Percentiles rank a stretch among this genome's conserved stretches.
Evolutionary conservation across 2,329 filamentous ascomycete species (phyloP).

Genomic region (Seiridium unicorne): DNA sequence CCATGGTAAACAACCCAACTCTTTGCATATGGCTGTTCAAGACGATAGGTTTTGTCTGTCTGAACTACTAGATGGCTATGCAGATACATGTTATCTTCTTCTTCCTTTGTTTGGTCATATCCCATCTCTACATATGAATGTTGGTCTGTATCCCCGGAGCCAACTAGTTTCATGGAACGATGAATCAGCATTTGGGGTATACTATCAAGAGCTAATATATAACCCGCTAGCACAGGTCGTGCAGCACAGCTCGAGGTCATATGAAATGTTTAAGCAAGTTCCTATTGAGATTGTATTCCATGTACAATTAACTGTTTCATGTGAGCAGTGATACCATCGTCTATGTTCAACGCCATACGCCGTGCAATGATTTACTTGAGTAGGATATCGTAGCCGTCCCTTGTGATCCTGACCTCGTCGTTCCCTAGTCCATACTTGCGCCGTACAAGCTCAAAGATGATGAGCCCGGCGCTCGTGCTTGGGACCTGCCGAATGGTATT

Average conservation of each 20-base stretch:
- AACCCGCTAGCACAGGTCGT: too few species aligned
- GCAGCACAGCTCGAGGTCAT: too few species aligned
- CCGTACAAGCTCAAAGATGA: constrained; percentile 75
- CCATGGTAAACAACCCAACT: background rate
- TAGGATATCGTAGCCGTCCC: constrained; percentile 70
- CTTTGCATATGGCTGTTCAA: background rate
- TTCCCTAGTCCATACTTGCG: constrained; percentile 66
- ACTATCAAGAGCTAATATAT: too few species aligned
- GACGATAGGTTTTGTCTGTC: background rate
- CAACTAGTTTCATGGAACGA: too few species aligned
- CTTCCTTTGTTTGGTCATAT: too few species aligned
- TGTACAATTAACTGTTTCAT: background rate
- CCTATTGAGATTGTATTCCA: background rate
- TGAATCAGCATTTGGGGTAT: too few species aligned
- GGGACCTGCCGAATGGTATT: constrained; percentile 72
- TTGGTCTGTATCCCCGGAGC: too few species aligned
- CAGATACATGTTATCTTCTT: too few species aligned
- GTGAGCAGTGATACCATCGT: background rate
- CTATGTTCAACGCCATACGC: constrained; percentile 1
- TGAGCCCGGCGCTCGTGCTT: constrained; percentile 72
- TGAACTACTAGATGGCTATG: too few species aligned
- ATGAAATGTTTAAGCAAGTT: background rate
- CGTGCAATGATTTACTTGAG: background rate
- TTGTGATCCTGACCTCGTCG: constrained; percentile 62
- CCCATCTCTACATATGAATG: too few species aligned